Conservation (phyloP, 106 monocot species). For the Dioscorea alata region DNA sequence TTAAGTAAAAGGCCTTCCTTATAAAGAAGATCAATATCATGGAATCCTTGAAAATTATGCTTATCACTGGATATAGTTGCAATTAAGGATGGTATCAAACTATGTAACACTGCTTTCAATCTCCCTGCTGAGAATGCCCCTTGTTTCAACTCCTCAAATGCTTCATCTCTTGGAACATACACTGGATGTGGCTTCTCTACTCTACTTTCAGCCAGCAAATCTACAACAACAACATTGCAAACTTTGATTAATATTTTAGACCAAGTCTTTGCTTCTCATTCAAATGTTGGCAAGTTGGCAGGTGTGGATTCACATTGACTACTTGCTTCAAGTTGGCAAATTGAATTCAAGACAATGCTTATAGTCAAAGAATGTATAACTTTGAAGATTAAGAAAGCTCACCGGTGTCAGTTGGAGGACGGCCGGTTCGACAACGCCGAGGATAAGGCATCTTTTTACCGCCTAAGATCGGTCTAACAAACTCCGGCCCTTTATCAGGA, state of each 20-base stretch:
- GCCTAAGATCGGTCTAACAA: slow-evolving; percentile 50
- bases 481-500: slow-evolving; percentile 51
- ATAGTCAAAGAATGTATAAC: too few relatives aligned
- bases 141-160: slow-evolving; percentile 73
- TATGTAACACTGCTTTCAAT: slow-evolving; percentile 63
- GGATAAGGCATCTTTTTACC: slow-evolving; percentile 77
- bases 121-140: slow-evolving; percentile 46
- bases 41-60: slow-evolving; percentile 71
- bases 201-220: slow-evolving; percentile 47
- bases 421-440: slow-evolving; percentile 70
- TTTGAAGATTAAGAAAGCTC: neutral
- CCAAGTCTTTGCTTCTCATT: too few relatives aligned
- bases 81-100: slow-evolving; percentile 54
- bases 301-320: too few relatives aligned
- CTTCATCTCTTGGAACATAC: slow-evolving; percentile 78
- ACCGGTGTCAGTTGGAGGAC: slow-evolving; percentile 54
- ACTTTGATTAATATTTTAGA: neutral
- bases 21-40: slow-evolving; percentile 78
- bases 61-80: slow-evolving; percentile 58
- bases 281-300: too few relatives aligned
- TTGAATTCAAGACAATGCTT: too few relatives aligned
- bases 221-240: slow-evolving; percentile 11
- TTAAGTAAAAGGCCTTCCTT: slow-evolving; percentile 69
- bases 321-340: too few relatives aligned
- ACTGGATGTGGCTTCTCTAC: slow-evolving; percentile 68